These are phyloP conservation scores for Saccharomycopsis fodiens DNA, from an alignment of 805 yeast species.

Conservation along the genomic window DNA sequence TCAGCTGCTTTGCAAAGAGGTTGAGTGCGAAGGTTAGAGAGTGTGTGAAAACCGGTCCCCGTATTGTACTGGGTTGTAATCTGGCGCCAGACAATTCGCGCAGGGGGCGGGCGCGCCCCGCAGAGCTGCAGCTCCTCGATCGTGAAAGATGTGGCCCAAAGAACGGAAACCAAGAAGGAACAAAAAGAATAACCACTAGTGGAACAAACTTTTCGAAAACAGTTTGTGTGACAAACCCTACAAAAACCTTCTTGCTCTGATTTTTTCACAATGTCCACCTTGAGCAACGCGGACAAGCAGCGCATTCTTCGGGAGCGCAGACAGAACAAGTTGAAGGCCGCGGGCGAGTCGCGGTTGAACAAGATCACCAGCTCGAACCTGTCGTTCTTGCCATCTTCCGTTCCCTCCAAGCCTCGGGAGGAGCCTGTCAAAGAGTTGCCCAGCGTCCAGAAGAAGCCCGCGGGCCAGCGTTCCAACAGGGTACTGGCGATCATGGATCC, in stretches of 20 bases:
- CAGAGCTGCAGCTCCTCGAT: no score
- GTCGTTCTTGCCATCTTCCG: constrained; percentile 10
- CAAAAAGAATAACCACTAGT: no score
- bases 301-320: constrained; percentile 19
- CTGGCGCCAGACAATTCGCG: no score
- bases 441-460: background rate
- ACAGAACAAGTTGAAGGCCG: constrained; percentile 19
- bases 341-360: constrained; percentile 9
- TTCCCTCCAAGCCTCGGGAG: background rate
- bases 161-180: no score
- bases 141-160: no score
- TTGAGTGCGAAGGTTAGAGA: no score
- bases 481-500: constrained; percentile 19
- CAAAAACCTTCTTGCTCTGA: background rate
- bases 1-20: no score
- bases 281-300: constrained; percentile 19
- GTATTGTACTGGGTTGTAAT: no score
- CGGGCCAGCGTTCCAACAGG: constrained; percentile 10
- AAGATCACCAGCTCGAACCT: constrained; percentile 20
- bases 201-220: no score
- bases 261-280: constrained; percentile 14
- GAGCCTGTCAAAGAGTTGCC: background rate
- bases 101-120: no score
- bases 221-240: no score
- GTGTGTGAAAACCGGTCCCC: no score